Conservation (phyloP, 768 basidiomycete species). For the Harrya chromipes region DNA sequence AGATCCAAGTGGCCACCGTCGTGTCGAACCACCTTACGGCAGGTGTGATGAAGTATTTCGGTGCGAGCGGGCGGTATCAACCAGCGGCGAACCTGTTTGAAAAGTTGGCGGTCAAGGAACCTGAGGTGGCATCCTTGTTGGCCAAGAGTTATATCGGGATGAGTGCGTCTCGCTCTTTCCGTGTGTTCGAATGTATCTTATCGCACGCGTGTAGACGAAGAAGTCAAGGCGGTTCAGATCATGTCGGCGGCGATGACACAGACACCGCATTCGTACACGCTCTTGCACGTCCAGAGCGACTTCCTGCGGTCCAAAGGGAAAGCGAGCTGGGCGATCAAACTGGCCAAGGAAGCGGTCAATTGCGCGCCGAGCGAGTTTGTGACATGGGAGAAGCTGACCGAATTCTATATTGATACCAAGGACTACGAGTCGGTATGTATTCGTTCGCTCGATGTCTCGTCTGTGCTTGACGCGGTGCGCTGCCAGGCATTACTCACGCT, state of each 20-base stretch:
- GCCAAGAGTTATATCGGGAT: conserved; percentile 93
- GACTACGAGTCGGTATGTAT: conserved; percentile 67
- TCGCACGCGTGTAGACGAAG: conserved; percentile 68
- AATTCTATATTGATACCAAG: conserved; percentile 87
- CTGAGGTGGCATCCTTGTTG: conserved; percentile 84
- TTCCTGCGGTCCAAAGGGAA: conserved; percentile 86
- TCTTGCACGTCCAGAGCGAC: conserved; percentile 93
- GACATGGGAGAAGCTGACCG: conserved; percentile 97
- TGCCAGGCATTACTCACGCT: conserved; percentile 77
- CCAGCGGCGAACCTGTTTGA: conserved; percentile 93
- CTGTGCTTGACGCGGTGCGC: neutral
- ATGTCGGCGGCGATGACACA: conserved; percentile 80
- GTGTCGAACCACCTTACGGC: conserved; percentile 96
- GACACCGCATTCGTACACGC: conserved; percentile 89
- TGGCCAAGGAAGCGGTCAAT: conserved; percentile 94
- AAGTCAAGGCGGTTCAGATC: conserved; percentile 96
- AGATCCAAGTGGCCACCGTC: conserved; percentile 96
- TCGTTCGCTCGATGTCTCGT: neutral
- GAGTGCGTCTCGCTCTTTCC: conserved; percentile 57
- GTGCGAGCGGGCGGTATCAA: conserved; percentile 83
- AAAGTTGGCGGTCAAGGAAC: conserved; percentile 79
- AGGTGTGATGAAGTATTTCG: conserved; percentile 95
- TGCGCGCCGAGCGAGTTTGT: conserved; percentile 98
- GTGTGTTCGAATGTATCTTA: neutral
- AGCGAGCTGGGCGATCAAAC: conserved; percentile 82